Evolutionary conservation across 2,329 filamentous ascomycete species (phyloP).

Genomic region (Trichoderma pleuroti): DNA sequence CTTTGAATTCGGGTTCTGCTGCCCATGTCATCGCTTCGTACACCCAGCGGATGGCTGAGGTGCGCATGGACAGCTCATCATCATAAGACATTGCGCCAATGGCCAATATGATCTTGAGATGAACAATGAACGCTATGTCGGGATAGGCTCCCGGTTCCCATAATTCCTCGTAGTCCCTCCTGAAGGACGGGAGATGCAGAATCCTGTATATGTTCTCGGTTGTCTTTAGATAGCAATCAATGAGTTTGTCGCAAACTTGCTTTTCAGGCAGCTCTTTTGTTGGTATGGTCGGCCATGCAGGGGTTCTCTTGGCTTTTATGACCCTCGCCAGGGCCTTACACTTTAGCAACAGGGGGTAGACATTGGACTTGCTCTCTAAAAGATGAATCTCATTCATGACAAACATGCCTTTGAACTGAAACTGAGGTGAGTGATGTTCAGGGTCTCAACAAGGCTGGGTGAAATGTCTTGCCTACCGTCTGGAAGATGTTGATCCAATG

Average conservation of each 20-base stretch:
- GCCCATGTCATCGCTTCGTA: conserved; percentile 56
- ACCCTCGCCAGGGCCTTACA: conserved; percentile 51
- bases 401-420: conserved; percentile 43
- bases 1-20: conserved; percentile 51
- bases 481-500: conserved; percentile 52
- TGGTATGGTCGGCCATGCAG: conserved; percentile 45
- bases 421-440: conserved; percentile 4
- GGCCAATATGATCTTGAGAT: conserved; percentile 56
- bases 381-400: conserved; percentile 41
- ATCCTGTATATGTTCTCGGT: conserved; percentile 48
- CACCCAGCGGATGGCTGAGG: conserved; percentile 52
- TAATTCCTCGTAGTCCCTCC: conserved; percentile 45
- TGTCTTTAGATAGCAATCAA: conserved; percentile 48
- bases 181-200: conserved; percentile 50
- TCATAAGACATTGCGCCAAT: conserved; percentile 53
- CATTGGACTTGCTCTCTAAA: conserved; percentile 36
- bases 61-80: conserved; percentile 46
- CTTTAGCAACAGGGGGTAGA: conserved; percentile 38
- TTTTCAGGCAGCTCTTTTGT: conserved; percentile 45
- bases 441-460: no score
- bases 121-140: conserved; percentile 48
- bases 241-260: conserved; percentile 43
- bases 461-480: conserved; percentile 35
- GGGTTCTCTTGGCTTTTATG: conserved; percentile 49
- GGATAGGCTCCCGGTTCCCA: conserved; percentile 38